Conservation (phyloP, 202 grass and related monocot genomes). For the Thinopyrum obtusiflorum region DNA sequence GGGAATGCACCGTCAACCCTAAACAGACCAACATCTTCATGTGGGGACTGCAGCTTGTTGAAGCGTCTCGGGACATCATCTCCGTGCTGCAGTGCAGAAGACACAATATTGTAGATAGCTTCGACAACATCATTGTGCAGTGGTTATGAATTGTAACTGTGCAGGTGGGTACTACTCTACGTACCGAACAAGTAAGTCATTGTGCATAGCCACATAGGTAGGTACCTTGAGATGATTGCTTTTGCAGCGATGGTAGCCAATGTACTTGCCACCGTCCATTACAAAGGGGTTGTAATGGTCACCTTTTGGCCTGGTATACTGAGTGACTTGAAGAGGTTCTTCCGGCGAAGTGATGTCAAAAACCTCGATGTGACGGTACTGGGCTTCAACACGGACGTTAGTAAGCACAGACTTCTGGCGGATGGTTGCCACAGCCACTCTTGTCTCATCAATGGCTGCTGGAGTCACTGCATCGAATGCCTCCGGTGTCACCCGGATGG, state of each 20-base stretch:
- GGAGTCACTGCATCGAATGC: slow-evolving; percentile 35
- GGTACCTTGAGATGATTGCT: neutral
- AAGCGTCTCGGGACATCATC: slow-evolving; percentile 6
- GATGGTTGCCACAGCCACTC: slow-evolving; percentile 28
- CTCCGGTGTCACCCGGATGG: neutral
- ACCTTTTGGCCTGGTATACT: neutral
- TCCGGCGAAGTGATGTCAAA: neutral
- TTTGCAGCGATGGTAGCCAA: slow-evolving; percentile 36
- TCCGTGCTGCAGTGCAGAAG: slow-evolving; percentile 19
- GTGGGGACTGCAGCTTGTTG: slow-evolving; percentile 18
- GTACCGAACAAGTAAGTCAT: neutral
- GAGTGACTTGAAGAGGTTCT: neutral
- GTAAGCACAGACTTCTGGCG: neutral
- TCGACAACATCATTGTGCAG: neutral
- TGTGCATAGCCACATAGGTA: neutral
- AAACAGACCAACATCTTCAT: slow-evolving; percentile 28
- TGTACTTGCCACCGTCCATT: neutral
- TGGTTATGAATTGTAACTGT: no score
- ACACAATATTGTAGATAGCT: neutral
- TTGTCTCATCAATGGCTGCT: slow-evolving; percentile 22
- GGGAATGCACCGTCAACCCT: slow-evolving; percentile 39
- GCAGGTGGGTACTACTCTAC: neutral
- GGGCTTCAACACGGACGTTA: neutral
- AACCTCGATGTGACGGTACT: slow-evolving; percentile 37
- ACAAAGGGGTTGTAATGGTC: neutral